Percentiles rank a stretch among this genome's conserved stretches.
phyloP scores from a whole-genome alignment of 495 filamentous ascomycete species.

The Astrothelium macrocarpum region DNA sequence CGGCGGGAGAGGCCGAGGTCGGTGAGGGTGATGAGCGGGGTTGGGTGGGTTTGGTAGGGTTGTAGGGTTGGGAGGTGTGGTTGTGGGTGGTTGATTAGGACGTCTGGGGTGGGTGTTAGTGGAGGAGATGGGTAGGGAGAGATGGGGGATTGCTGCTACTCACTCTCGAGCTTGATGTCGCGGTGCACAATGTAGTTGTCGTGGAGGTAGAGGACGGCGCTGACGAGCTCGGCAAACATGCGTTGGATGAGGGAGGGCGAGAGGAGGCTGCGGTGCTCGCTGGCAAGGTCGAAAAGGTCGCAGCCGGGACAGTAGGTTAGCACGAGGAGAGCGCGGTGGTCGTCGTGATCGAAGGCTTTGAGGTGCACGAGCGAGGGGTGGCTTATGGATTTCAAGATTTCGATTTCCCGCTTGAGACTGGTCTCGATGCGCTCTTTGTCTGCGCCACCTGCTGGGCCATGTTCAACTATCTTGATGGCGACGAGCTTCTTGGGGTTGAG shows the following conservation, averaged over 20 bases:
- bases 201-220: slow-evolving; percentile 80
- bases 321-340: slow-evolving; percentile 70
- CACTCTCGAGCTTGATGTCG: slow-evolving; percentile 97
- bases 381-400: slow-evolving; percentile 75
- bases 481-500: slow-evolving; percentile 63
- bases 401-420: slow-evolving; percentile 85
- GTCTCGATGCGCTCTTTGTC: slow-evolving; percentile 83
- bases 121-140: slow-evolving; percentile 9
- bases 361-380: slow-evolving; percentile 86
- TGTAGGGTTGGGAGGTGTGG: slow-evolving; percentile 38
- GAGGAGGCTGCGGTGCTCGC: slow-evolving; percentile 51
- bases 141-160: too few species aligned
- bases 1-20: slow-evolving; percentile 85
- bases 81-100: slow-evolving; percentile 73
- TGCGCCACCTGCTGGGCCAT: slow-evolving; percentile 84
- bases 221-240: slow-evolving; percentile 82
- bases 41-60: slow-evolving; percentile 63
- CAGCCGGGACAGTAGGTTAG: slow-evolving; percentile 89
- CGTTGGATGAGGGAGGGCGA: slow-evolving; percentile 62
- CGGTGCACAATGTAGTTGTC: slow-evolving; percentile 79
- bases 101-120: slow-evolving; percentile 46
- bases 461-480: slow-evolving; percentile 89
- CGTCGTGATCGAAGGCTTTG: slow-evolving; percentile 76
- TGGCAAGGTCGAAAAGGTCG: slow-evolving; percentile 88
- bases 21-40: slow-evolving; percentile 77